These are phyloP conservation scores for Hypoxylon sp. DNA, from an alignment of 2,329 filamentous ascomycete species.

Conservation along the genomic window DNA sequence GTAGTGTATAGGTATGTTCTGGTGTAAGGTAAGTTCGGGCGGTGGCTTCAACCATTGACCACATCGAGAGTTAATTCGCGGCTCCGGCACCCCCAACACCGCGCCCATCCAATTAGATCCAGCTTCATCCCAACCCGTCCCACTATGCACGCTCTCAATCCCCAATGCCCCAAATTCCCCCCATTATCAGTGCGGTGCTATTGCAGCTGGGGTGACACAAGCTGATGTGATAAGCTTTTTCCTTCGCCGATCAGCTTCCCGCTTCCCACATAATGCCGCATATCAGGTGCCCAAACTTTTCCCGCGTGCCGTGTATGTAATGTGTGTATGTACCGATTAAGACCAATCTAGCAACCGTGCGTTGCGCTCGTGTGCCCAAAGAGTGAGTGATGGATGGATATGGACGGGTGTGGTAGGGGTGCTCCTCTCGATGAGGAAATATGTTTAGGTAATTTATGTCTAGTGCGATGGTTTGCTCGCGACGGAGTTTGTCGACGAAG, in stretches of 20 bases:
- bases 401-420: conserved; percentile 20
- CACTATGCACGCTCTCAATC: conserved; percentile 1
- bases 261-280: conserved; percentile 38
- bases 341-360: conserved; percentile 7
- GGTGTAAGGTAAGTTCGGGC: not conserved
- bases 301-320: not conserved
- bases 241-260: conserved; percentile 30
- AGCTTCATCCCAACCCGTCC: conserved; percentile 14
- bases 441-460: conserved; percentile 5
- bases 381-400: not conserved
- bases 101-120: conserved; percentile 30
- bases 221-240: conserved; percentile 43
- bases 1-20: not conserved
- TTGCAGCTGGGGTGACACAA: conserved; percentile 39
- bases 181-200: conserved; percentile 12
- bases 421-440: conserved; percentile 17
- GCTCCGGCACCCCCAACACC: conserved; percentile 3
- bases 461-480: conserved; percentile 42
- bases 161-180: too few relatives aligned
- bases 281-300: conserved; percentile 27
- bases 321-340: conserved; percentile 1
- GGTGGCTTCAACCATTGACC: not conserved
- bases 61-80: conserved; percentile 16
- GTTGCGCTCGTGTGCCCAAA: conserved; percentile 6
- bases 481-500: conserved; percentile 33